Base-by-base conservation (phyloP, 352 stramenopile species). In the Phytophthora palmivora region DNA sequence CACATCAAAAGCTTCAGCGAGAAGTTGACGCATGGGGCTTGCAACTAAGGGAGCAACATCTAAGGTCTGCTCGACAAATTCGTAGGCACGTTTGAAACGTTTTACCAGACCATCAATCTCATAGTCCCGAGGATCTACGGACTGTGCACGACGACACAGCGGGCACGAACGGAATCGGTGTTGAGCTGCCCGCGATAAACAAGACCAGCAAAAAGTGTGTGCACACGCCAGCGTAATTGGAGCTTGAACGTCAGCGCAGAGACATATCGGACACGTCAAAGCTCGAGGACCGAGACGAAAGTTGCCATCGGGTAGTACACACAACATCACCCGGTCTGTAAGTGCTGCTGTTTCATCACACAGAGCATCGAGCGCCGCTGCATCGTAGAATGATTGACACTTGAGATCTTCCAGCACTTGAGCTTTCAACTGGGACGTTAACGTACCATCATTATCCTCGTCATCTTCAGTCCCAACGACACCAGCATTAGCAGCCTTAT, bases 191-290 rank as follows among this genome's bases (percentile, higher is more conserved):
- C 84, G 84, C 2, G 82, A 89, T 22, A 94, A 65, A 53, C 84
- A 94, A 60, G 84, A 87, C 82, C 84, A 94, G 59, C 84, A 94
- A 50, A 94, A 94, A 0, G 82, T 89, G 70, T 94, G 84, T 6
- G 64, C 70, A 56, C 84, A 94, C 0, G 78, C 78, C 19, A 94
- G 64, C 41, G 84, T 89, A 58, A 94, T 88, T 3, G 82, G 78
- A 9, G 68, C 85, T 64, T 90, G 89, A 43, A 89, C 65, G n/a
- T 88, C 64, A 10, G 45, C 48, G 32, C 74, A 76, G 6, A 94
- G 67, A 47, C 84, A 94, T 48, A 94, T 92, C 3, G 82, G 84
- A 34, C 84, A 94, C 44, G 79, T 81, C 2, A 82, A 67, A 0
- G 80, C 51, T 38, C 72, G 45, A 22, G 73, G 51, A 16, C 71